Evolutionary conservation across 2,329 filamentous ascomycete genomes (phyloP).

Genomic region (Sclerotiophoma versabilis): DNA sequence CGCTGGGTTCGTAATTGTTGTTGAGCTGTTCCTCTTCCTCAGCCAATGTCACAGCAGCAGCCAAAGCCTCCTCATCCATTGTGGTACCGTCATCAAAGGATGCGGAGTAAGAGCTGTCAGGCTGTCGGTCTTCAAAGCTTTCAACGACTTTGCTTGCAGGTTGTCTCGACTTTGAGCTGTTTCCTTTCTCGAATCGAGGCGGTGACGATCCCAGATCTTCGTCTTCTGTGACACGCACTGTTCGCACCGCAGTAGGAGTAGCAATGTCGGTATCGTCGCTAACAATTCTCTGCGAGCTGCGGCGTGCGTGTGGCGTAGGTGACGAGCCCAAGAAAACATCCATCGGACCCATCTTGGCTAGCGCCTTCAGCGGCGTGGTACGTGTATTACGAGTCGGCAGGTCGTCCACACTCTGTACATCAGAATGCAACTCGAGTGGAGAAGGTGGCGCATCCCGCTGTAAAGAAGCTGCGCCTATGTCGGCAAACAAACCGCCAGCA

Average conservation of each 20-base stretch:
- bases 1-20: slow-evolving; percentile 6
- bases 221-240: slow-evolving; percentile 25
- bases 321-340: slow-evolving; percentile 47
- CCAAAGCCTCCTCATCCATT: slow-evolving; percentile 37
- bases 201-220: slow-evolving; percentile 48
- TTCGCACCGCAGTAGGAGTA: slow-evolving; percentile 40
- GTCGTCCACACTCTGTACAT: slow-evolving; percentile 36
- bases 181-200: slow-evolving; percentile 34
- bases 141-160: slow-evolving; percentile 7
- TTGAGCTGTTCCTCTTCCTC: slow-evolving; percentile 7
- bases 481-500: slow-evolving; percentile 71
- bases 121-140: slow-evolving; percentile 32
- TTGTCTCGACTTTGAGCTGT: neutral
- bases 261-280: slow-evolving; percentile 37
- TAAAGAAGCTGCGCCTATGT: slow-evolving; percentile 54
- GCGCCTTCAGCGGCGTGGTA: slow-evolving; percentile 36
- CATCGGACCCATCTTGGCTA: slow-evolving; percentile 43
- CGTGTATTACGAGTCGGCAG: slow-evolving; percentile 27
- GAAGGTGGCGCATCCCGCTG: slow-evolving; percentile 25
- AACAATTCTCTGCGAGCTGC: slow-evolving; percentile 32
- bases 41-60: slow-evolving; percentile 19
- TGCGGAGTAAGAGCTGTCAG: slow-evolving; percentile 20
- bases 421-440: slow-evolving; percentile 41
- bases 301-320: slow-evolving; percentile 44
- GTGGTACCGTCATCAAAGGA: slow-evolving; percentile 46